These are phyloP conservation scores for Cordyceps javanica DNA, from an alignment of 2,329 filamentous ascomycete species.

Conservation along the genomic window DNA sequence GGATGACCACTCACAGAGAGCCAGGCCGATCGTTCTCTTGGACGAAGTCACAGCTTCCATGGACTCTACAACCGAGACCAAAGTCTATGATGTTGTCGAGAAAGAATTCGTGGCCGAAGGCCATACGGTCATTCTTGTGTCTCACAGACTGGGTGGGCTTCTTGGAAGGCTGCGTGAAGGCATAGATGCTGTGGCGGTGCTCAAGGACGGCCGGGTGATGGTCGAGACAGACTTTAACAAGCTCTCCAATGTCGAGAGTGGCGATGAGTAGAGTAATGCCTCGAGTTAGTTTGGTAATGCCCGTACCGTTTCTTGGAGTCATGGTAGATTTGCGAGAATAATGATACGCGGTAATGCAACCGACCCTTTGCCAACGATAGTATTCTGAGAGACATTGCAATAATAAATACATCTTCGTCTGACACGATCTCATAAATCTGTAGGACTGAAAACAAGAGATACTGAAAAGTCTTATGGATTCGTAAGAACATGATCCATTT, in stretches of 20 bases:
- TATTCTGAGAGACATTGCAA: no score
- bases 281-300: background rate
- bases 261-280: background rate
- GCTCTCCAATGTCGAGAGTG: background rate
- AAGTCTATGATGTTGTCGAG: slow-evolving; percentile 25
- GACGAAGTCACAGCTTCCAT: slow-evolving; percentile 28
- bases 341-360: no score
- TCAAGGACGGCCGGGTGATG: slow-evolving; percentile 14
- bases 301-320: no score
- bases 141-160: slow-evolving; percentile 26
- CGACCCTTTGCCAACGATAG: no score
- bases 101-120: slow-evolving; percentile 22
- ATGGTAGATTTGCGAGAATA: no score
- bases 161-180: slow-evolving; percentile 19
- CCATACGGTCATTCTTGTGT: slow-evolving; percentile 30
- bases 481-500: no score
- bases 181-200: slow-evolving; percentile 22
- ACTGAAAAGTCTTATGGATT: no score
- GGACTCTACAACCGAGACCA: slow-evolving; percentile 26
- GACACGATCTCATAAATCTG: no score
- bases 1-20: background rate
- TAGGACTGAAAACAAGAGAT: no score
- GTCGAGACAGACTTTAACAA: slow-evolving; percentile 1
- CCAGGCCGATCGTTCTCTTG: slow-evolving; percentile 26
- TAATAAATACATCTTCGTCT: no score